Base-by-base conservation (phyloP, 2,329 filamentous ascomycete genomes). In the Mycosphaerella sp. region DNA sequence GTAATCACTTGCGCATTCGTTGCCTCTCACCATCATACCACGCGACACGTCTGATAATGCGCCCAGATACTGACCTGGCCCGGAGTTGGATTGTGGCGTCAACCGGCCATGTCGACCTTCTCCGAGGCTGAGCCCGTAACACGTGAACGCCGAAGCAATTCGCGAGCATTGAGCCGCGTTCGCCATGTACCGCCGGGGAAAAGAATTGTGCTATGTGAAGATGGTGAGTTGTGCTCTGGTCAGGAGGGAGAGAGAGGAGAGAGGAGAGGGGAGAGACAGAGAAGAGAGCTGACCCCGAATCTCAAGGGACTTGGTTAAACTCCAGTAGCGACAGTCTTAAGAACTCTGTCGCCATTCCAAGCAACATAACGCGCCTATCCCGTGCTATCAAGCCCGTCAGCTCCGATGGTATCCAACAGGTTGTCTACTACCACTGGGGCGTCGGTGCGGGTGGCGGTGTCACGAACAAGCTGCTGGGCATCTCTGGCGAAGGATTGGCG, bases 341-440 rank as follows among this genome's bases (percentile, higher is more conserved):
- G 51, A 71, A 71, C 4, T 69, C 72, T 50, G 58, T 77, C 4
- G 62, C 69, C 2, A 70, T 75, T 7, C 75, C 75, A 2, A 76
- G 72, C 60, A 79, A 79, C 60, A 73, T 79, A 34, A 78, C 76
- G 0, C 69, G 76, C 3, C 70, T 79, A 17, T 71, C 72, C 7
- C 69, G 76, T 56, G 76, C 77, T 12, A 76, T 79, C 59, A 75
- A 74, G 51, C 68, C 74, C 8, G 67, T 74, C 48, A 75, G 71
- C 60, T 67, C 69, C 29, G 75, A 78, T 62, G 74, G 74, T 6
- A 72, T 78, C 11, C 73, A 73, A 8, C 77, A 79, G 58, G 71
- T 79, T 29, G 73, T 76, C 4, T 77, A 76, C 59, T 79, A 79
- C 59, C 75, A 78, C 45, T 72, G 69, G 48, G 77, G 77, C 7